Conservation (phyloP, 129 eudicot genomes). For the Silybum marianum region DNA sequence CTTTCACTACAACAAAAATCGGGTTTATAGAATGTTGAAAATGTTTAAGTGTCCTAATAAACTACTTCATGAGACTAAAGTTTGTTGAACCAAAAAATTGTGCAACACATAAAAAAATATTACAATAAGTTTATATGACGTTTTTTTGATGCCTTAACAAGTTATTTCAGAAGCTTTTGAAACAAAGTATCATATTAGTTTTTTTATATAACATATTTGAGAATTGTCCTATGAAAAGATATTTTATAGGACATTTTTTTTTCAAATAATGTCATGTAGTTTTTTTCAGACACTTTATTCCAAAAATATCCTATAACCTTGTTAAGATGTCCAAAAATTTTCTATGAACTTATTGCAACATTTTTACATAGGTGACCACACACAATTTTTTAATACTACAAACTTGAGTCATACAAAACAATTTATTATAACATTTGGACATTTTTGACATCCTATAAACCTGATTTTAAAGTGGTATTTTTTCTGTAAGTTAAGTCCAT, state of each 20-base stretch:
- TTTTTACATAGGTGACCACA: not conserved
- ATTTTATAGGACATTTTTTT: not conserved
- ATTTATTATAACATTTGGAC: no score
- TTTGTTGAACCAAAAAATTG: not conserved
- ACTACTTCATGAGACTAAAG: not conserved
- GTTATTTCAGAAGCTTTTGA: not conserved
- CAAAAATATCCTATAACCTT: not conserved
- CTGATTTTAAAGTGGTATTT: no score
- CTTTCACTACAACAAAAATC: not conserved
- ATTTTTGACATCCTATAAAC: no score
- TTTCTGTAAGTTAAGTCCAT: not conserved
- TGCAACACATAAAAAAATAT: not conserved
- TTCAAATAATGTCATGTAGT: not conserved
- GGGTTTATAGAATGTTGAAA: not conserved
- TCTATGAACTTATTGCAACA: no score
- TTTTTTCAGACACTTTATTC: no score
- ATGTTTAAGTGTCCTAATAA: not conserved
- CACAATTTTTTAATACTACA: no score
- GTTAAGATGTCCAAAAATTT: not conserved
- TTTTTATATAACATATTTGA: not conserved
- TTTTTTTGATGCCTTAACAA: not conserved
- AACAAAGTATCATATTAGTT: not conserved
- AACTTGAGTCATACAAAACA: no score
- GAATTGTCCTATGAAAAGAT: no score
- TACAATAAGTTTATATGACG: not conserved